phyloP scores from a whole-genome alignment of 805 yeast species.

The Kuraishia hungarica region DNA sequence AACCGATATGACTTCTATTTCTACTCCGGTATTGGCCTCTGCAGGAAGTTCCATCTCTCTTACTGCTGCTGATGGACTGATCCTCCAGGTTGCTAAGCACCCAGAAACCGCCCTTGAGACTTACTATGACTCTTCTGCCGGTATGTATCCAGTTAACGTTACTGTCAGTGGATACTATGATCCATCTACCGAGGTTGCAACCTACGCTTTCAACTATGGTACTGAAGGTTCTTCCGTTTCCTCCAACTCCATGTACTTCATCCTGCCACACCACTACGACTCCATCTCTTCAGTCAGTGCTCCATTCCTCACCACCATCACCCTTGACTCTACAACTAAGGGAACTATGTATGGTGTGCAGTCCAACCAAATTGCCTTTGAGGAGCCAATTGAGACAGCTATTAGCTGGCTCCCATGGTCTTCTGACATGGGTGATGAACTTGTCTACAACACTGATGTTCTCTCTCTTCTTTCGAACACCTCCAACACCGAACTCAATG shows the following conservation, averaged over 20 bases:
- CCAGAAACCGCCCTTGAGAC: constrained; percentile 27
- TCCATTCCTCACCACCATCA: constrained; percentile 30
- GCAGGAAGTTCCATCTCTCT: constrained; percentile 26
- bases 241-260: constrained; percentile 36
- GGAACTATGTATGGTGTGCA: constrained; percentile 41
- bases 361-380: constrained; percentile 27
- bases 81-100: constrained; percentile 45
- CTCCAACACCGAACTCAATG: constrained; percentile 34
- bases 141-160: constrained; percentile 46
- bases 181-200: constrained; percentile 5
- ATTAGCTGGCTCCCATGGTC: constrained; percentile 24
- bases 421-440: constrained; percentile 10
- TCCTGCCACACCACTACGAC: constrained; percentile 44
- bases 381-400: constrained; percentile 29
- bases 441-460: constrained; percentile 34
- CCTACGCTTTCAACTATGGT: constrained; percentile 37
- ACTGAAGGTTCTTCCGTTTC: constrained; percentile 41
- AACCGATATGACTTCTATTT: constrained; percentile 18
- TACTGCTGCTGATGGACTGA: constrained; percentile 23
- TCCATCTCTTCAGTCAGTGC: constrained; percentile 22
- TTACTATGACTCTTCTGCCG: constrained; percentile 59
- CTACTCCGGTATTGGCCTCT: constrained; percentile 23
- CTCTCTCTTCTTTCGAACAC: constrained; percentile 32
- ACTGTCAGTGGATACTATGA: constrained; percentile 33
- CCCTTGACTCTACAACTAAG: constrained; percentile 37